phyloP scores from a whole-genome alignment of 306 rosid species.

The Erythrophleum fordii region DNA sequence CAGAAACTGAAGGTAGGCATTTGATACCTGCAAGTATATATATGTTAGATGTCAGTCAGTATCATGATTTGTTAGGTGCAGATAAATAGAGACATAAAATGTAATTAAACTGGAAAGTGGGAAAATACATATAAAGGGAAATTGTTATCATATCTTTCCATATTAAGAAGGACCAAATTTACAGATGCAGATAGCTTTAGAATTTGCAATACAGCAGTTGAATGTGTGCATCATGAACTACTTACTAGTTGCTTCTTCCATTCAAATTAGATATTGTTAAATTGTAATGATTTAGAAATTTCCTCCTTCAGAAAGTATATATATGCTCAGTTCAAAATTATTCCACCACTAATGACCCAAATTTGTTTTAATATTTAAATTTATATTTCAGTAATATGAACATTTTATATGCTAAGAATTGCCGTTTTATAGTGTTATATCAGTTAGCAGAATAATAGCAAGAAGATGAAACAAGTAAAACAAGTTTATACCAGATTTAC shows the following conservation, averaged over 20 bases:
- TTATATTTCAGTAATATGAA: slow-evolving; percentile 1
- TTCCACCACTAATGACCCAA: slow-evolving; percentile 20
- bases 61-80: slow-evolving; percentile 32
- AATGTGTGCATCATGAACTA: slow-evolving; percentile 28
- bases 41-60: slow-evolving; percentile 29
- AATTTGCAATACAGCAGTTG: slow-evolving; percentile 7
- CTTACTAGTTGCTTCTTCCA: slow-evolving; percentile 27
- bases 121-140: slow-evolving; percentile 3
- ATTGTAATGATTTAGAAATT: slow-evolving; percentile 8
- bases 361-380: neutral
- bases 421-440: slow-evolving; percentile 9
- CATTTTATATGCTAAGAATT: neutral
- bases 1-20: slow-evolving; percentile 77
- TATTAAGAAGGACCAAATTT: slow-evolving; percentile 17
- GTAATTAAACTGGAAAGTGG: slow-evolving; percentile 10
- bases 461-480: slow-evolving; percentile 22
- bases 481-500: slow-evolving; percentile 68
- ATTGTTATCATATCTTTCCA: slow-evolving; percentile 4
- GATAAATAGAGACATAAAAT: slow-evolving; percentile 18
- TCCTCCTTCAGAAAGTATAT: slow-evolving; percentile 16
- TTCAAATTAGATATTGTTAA: slow-evolving; percentile 24
- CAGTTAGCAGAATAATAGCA: slow-evolving; percentile 25
- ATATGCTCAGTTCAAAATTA: slow-evolving; percentile 18
- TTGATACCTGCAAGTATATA: slow-evolving; percentile 64
- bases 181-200: neutral